Percentiles rank a stretch among this genome's conserved stretches.
Conservation (phyloP, 2,329 filamentous ascomycete genomes). For the Tothia fuscella region DNA sequence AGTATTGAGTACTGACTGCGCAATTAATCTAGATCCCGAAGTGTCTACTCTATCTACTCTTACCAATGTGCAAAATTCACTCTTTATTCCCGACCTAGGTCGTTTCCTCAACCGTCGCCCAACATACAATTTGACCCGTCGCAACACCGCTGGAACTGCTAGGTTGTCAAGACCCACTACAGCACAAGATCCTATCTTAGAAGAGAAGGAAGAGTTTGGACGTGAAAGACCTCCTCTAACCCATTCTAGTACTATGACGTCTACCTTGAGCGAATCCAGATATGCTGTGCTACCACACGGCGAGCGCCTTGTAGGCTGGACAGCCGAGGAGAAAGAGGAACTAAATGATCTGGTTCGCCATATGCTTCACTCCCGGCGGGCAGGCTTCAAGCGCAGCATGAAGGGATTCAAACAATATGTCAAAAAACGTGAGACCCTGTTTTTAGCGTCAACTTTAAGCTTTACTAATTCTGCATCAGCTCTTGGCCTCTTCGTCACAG, state of each 20-base stretch:
- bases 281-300: slow-evolving; percentile 74
- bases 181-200: slow-evolving; percentile 7
- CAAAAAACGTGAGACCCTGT: slow-evolving; percentile 44
- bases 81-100: slow-evolving; percentile 76
- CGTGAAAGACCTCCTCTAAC: slow-evolving; percentile 20
- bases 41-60: slow-evolving; percentile 71
- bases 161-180: not conserved
- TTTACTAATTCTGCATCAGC: slow-evolving; percentile 30
- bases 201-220: slow-evolving; percentile 12
- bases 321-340: slow-evolving; percentile 57
- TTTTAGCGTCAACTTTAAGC: not conserved
- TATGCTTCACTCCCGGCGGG: slow-evolving; percentile 71
- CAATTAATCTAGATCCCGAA: slow-evolving; percentile 53
- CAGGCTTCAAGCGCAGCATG: slow-evolving; percentile 67
- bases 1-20: not conserved
- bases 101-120: slow-evolving; percentile 62
- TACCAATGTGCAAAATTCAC: slow-evolving; percentile 81
- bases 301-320: slow-evolving; percentile 62
- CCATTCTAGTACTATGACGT: slow-evolving; percentile 51
- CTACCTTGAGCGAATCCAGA: slow-evolving; percentile 54
- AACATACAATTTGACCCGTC: slow-evolving; percentile 59
- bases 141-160: slow-evolving; percentile 12
- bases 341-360: slow-evolving; percentile 80
- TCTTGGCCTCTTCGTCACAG: slow-evolving; percentile 69
- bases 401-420: slow-evolving; percentile 74